These are phyloP conservation scores for Mycena vitilis DNA, from an alignment of 768 basidiomycete species.

Conservation along the genomic window DNA sequence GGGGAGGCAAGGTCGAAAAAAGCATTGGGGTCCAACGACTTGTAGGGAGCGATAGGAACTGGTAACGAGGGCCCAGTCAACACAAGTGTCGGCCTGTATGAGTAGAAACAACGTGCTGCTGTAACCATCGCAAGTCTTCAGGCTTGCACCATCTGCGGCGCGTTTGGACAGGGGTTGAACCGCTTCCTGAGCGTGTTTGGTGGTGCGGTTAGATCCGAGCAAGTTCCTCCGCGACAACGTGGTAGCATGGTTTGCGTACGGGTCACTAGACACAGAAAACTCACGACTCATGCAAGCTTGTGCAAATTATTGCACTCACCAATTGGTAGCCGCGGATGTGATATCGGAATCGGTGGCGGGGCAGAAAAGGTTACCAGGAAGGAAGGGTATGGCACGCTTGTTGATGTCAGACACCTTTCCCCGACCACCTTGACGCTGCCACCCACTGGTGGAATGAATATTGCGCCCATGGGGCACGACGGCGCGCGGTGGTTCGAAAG, in stretches of 20 bases:
- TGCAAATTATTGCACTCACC: neutral
- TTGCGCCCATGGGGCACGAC: too few species aligned
- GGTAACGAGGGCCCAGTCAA: neutral
- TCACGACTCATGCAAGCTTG: neutral
- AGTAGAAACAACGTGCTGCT: neutral
- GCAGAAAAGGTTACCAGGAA: conserved; percentile 22
- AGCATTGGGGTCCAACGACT: conserved; percentile 7
- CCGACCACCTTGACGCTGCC: too few species aligned
- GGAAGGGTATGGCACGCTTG: conserved; percentile 17
- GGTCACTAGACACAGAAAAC: conserved; percentile 4
- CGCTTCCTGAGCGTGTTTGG: neutral
- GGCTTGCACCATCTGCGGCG: neutral
- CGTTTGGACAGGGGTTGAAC: neutral
- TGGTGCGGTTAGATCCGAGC: neutral
- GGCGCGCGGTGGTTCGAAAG: too few species aligned
- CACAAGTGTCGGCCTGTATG: too few species aligned
- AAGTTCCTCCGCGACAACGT: conserved; percentile 3
- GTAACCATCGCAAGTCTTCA: conserved; percentile 1
- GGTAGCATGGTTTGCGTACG: neutral
- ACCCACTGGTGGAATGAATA: neutral
- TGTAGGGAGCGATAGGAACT: conserved; percentile 15
- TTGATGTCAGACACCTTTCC: neutral
- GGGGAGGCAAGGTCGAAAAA: conserved; percentile 17
- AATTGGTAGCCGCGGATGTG: neutral
- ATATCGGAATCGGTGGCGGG: conserved; percentile 11